phyloP scores from a whole-genome alignment of 495 filamentous ascomycete genomes.

The Annulohypoxylon nitens region DNA sequence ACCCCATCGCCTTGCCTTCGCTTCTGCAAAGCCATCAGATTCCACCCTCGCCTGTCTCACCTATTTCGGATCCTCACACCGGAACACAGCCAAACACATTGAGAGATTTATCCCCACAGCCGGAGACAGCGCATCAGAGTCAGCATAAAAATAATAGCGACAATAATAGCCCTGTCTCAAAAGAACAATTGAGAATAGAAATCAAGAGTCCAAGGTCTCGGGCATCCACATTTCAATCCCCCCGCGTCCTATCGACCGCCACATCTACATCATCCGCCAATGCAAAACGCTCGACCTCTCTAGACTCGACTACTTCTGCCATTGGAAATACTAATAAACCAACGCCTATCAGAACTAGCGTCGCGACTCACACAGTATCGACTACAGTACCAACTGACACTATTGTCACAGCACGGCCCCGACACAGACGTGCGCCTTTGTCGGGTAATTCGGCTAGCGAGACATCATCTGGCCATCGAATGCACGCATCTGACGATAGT shows the following conservation, averaged over 20 bases:
- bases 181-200: conserved; percentile 30
- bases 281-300: conserved; percentile 58
- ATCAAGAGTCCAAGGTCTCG: conserved; percentile 52
- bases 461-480: conserved; percentile 24
- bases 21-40: conserved; percentile 54
- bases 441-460: conserved; percentile 34
- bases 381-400: conserved; percentile 25
- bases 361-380: conserved; percentile 39
- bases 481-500: conserved; percentile 34
- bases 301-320: conserved; percentile 48
- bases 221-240: conserved; percentile 56
- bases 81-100: conserved; percentile 51
- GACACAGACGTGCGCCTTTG: conserved; percentile 43
- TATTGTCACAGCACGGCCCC: conserved; percentile 32
- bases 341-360: conserved; percentile 38
- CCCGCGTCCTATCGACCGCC: conserved; percentile 45
- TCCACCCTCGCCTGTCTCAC: conserved; percentile 58
- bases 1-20: conserved; percentile 51
- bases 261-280: conserved; percentile 45
- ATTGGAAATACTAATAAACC: conserved; percentile 32
- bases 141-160: conserved; percentile 45
- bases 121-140: conserved; percentile 37
- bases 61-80: conserved; percentile 48
- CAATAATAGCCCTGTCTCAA: conserved; percentile 48
- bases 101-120: conserved; percentile 50